Evolutionary conservation across 805 yeast genomes (phyloP).

Genomic region (Saccharomycopsis sp.): DNA sequence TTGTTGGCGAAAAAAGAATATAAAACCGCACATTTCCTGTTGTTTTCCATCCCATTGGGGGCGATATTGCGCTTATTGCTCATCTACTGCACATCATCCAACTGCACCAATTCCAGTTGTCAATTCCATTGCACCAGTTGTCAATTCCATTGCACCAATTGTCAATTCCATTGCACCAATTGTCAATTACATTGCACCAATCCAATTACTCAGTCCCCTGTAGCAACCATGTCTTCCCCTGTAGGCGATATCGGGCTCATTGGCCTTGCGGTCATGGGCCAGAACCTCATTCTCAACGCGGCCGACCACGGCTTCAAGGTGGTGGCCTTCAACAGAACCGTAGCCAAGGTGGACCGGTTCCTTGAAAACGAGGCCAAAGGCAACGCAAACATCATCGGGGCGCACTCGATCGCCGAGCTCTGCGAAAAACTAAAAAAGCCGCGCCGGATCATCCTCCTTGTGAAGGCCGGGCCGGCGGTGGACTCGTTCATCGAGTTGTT

Average conservation of each 20-base stretch:
- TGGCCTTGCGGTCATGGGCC: constrained; percentile 99
- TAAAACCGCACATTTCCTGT: too few relatives aligned
- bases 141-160: too few relatives aligned
- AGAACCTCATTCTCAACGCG: constrained; percentile 92
- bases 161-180: too few relatives aligned
- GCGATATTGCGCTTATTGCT: too few relatives aligned
- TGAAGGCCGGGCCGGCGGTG: constrained; percentile 95
- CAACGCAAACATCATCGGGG: constrained; percentile 83
- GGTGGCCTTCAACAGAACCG: constrained; percentile 98
- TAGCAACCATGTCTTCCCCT: constrained; percentile 23
- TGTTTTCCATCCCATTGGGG: too few relatives aligned
- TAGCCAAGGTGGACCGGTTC: constrained; percentile 90
- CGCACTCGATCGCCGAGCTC: constrained; percentile 85
- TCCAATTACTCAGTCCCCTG: constrained; percentile 16
- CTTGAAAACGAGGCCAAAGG: constrained; percentile 94
- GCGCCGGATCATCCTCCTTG: constrained; percentile 88
- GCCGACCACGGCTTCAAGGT: constrained; percentile 96
- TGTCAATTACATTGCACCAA: too few relatives aligned
- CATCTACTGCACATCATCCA: too few relatives aligned
- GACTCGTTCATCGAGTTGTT: constrained; percentile 85
- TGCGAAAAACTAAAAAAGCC: constrained; percentile 89
- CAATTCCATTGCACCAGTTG: too few relatives aligned
- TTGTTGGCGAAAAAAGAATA: too few relatives aligned
- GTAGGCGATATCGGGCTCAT: constrained; percentile 93
- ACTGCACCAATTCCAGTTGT: too few relatives aligned